Conservation (phyloP, 805 yeast genomes). For the Hemisphaericaspora nanyangensis region DNA sequence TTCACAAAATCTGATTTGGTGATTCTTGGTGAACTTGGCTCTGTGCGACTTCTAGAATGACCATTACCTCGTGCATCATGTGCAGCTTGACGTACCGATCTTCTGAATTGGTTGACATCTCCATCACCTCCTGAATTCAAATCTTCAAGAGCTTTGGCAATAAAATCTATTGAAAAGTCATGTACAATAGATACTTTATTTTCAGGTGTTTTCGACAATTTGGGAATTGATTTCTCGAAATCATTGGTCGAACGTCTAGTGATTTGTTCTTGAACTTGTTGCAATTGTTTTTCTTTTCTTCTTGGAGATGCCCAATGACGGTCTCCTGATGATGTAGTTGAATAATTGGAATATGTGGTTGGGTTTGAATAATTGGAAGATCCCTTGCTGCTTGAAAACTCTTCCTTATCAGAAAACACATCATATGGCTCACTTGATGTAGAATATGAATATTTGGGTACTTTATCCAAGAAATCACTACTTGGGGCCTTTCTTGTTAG, state of each 20-base stretch:
- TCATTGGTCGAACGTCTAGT: conserved; percentile 30
- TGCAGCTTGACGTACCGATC: conserved; percentile 28
- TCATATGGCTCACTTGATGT: conserved; percentile 1
- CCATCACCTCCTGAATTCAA: conserved; percentile 44
- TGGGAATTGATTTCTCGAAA: conserved; percentile 10
- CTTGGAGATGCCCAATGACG: conserved; percentile 45
- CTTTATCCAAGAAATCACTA: not conserved
- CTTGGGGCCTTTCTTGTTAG: conserved; percentile 8
- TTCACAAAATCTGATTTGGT: conserved; percentile 29
- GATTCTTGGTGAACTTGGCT: conserved; percentile 16
- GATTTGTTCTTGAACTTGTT: conserved; percentile 35
- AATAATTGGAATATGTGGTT: conserved; percentile 12
- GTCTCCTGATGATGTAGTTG: conserved; percentile 14
- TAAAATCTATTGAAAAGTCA: conserved; percentile 43
- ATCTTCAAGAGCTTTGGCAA: conserved; percentile 44
- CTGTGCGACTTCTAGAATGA: conserved; percentile 11
- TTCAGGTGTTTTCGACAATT: conserved; percentile 2
- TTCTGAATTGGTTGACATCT: conserved; percentile 36
- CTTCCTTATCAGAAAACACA: conserved; percentile 8
- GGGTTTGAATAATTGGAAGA: conserved; percentile 11
- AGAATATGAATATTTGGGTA: conserved; percentile 2
- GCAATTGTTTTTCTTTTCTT: conserved; percentile 27
- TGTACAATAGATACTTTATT: conserved; percentile 32
- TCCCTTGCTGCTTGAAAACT: conserved; percentile 12
- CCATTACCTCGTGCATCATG: conserved; percentile 8